Base-by-base conservation (phyloP, 208 protist species). In the Trypanosoma melophagium region DNA sequence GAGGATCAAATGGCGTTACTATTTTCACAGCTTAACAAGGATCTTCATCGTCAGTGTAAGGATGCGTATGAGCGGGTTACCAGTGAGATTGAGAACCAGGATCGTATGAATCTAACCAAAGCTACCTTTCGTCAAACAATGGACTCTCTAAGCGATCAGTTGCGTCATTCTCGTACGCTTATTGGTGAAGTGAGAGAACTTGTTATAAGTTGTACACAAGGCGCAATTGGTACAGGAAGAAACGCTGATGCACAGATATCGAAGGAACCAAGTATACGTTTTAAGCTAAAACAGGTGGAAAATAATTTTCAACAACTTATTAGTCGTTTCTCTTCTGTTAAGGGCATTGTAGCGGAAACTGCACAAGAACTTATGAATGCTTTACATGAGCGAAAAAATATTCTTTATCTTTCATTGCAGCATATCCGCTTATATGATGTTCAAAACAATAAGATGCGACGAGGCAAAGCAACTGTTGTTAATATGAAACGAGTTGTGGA, bases 1-100 rank as follows among this genome's bases (percentile, higher is more conserved):
- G 86, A 97, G 73, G 93, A 97, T 64, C 90, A 97, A 59, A 97
- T 97, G 93, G 89, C 89, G 54, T 63, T 95, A 52, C 85, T 97
- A 1, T 96, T 97, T 54, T 84, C 92, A 12, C 90, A 95, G 50
- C 66, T 97, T 8, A 94, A 94, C 70, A 74, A 79, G 2, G 90
- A 95, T 16, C 66, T 96, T 2, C 76, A 94, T 60, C 70, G 62
- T 19, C 80, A 89, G 66, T 93, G 85, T 76, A 91, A 86, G 47
- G 80, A 90, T 1, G 83, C 81, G 19, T 90, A 87, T 60, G 80
- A 90, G 25, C 83, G 85, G 69, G 85, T 91, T 16, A 81, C 76
- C 2, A 61, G 66, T 9, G 90, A 97, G 61, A 81, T 93, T 70
- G 81, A 90, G 58, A 63, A 83, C 17, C 93, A 97, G 50, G 85